Evolutionary conservation across 805 yeast genomes (phyloP).

Genomic region (Candida taoyuanica): DNA sequence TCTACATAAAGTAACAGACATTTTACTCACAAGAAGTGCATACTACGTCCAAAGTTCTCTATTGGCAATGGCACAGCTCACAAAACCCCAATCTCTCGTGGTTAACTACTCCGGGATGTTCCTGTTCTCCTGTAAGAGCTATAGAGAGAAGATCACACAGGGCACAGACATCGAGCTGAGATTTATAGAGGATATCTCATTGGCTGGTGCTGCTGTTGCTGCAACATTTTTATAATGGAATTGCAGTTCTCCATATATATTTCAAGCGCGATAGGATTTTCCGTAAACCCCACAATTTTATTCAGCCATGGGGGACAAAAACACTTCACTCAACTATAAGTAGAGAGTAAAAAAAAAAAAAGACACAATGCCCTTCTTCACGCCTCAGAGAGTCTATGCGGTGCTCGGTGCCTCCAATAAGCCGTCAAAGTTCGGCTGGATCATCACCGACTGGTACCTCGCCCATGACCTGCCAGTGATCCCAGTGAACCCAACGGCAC

Average conservation of each 20-base stretch:
- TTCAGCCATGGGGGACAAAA: no score
- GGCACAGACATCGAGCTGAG: constrained; percentile 32
- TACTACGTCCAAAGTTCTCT: constrained; percentile 5
- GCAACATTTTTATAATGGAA: constrained; percentile 25
- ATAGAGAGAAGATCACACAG: constrained; percentile 30
- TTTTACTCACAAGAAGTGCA: constrained; percentile 6
- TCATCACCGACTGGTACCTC: constrained; percentile 65
- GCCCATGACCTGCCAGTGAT: constrained; percentile 50
- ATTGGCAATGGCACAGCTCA: constrained; percentile 10
- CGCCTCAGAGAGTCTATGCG: constrained; percentile 47
- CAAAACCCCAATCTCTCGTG: not conserved
- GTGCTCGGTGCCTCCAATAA: constrained; percentile 72
- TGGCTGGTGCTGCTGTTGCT: constrained; percentile 52
- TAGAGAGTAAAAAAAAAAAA: no score
- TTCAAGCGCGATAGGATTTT: no score
- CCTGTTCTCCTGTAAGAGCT: constrained; percentile 36
- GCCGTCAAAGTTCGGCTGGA: constrained; percentile 62
- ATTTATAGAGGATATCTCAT: constrained; percentile 41
- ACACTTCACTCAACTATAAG: no score
- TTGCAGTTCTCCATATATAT: not conserved
- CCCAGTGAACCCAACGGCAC: constrained; percentile 60
- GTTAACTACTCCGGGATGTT: constrained; percentile 52
- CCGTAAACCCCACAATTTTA: no score
- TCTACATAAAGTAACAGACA: not conserved
- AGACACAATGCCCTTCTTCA: constrained; percentile 42